These are phyloP conservation scores for Guadua angustifolia DNA, from an alignment of 176 grass and related monocot species.

Conservation along the genomic window DNA sequence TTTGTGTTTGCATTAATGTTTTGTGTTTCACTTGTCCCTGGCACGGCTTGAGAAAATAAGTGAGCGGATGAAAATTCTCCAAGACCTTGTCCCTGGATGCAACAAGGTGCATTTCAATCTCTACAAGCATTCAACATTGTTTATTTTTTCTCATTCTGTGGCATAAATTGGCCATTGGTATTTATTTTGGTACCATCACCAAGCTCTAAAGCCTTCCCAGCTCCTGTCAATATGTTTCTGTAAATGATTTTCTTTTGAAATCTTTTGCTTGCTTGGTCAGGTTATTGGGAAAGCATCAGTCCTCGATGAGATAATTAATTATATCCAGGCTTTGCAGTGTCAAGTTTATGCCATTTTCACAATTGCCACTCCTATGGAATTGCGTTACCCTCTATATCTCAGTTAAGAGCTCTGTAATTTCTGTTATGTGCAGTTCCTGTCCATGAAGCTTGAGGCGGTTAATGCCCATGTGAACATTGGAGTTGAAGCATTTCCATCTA, in stretches of 20 bases:
- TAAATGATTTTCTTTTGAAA: constrained; percentile 33
- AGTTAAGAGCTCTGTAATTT: constrained; percentile 20
- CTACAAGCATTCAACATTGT: background rate
- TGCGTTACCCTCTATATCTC: constrained; percentile 12
- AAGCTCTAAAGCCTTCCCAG: background rate
- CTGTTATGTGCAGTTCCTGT: constrained; percentile 73
- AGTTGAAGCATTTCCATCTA: constrained; percentile 69
- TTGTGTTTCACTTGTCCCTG: constrained; percentile 39
- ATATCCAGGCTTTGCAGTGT: constrained; percentile 87
- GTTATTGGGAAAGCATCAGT: constrained; percentile 97
- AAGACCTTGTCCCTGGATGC: constrained; percentile 97
- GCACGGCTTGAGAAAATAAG: constrained; percentile 96
- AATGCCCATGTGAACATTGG: constrained; percentile 64
- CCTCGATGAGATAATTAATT: constrained; percentile 97
- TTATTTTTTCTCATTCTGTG: background rate
- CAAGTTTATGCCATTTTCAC: constrained; percentile 66
- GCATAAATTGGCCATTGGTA: background rate
- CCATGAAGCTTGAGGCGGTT: constrained; percentile 96
- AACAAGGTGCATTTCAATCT: constrained; percentile 74
- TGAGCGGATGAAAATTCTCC: constrained; percentile 94
- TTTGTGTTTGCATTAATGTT: no score
- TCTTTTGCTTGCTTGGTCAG: constrained; percentile 50
- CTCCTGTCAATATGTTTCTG: constrained; percentile 17
- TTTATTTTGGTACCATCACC: constrained; percentile 10
- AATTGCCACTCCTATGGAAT: background rate